A percentile compares a stretch with the other conserved stretches of the same genome.
phyloP scores from a whole-genome alignment of 768 basidiomycete genomes.

The Mycena rebaudengoi region DNA sequence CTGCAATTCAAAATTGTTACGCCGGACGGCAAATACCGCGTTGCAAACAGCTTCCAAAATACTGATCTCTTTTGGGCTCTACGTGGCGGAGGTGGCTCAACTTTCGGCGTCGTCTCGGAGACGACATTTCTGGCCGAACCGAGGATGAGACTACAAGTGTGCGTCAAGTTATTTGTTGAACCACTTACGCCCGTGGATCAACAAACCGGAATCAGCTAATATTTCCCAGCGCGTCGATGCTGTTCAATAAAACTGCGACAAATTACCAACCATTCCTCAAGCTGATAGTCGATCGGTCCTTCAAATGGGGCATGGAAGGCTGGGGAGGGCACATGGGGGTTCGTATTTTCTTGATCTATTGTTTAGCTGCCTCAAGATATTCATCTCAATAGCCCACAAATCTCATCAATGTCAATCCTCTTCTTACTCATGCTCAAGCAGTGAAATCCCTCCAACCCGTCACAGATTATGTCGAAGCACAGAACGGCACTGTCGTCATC shows the following conservation, averaged over 20 bases:
- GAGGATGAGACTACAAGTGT: conserved; percentile 28
- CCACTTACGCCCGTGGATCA: too few relatives aligned
- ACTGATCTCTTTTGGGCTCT: conserved; percentile 10
- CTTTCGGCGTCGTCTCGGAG: conserved; percentile 41
- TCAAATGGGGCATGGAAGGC: conserved; percentile 41
- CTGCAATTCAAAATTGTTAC: conserved; percentile 10
- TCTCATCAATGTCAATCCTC: conserved; percentile 41
- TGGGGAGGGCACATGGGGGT: conserved; percentile 49
- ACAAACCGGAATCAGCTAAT: too few relatives aligned
- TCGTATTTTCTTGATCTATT: not conserved
- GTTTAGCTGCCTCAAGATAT: not conserved
- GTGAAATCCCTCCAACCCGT: conserved; percentile 36
- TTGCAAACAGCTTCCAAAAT: conserved; percentile 7
- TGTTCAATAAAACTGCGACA: conserved; percentile 28
- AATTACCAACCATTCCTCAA: conserved; percentile 34
- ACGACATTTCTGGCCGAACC: conserved; percentile 27
- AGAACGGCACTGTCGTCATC: conserved; percentile 38
- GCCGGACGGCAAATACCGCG: not conserved
- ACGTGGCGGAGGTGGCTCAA: conserved; percentile 44
- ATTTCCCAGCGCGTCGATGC: conserved; percentile 34
- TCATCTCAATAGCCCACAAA: conserved; percentile 27
- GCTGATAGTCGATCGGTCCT: conserved; percentile 38
- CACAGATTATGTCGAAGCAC: conserved; percentile 35
- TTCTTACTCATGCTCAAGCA: conserved; percentile 34
- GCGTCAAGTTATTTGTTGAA: too few relatives aligned